These are phyloP conservation scores for Nelumbo lutea DNA, from an alignment of 164 flowering plant species.

Conservation along the genomic window DNA sequence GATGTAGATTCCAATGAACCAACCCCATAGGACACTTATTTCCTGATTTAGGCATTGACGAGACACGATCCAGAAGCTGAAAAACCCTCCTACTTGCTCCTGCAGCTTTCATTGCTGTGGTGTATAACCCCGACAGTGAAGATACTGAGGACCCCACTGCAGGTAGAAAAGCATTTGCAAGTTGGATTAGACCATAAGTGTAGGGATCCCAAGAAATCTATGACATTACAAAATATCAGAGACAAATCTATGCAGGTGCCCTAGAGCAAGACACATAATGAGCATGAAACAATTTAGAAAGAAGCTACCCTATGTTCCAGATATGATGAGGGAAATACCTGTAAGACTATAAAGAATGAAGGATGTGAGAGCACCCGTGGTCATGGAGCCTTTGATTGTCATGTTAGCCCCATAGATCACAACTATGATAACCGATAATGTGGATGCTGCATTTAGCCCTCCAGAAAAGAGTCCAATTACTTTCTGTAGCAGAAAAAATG, in stretches of 20 bases:
- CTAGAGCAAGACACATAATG: not conserved
- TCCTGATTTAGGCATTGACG: constrained; percentile 85
- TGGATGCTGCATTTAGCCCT: constrained; percentile 90
- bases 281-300: not conserved
- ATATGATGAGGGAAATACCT: constrained; percentile 31
- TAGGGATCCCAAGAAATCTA: not conserved
- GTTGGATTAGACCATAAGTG: constrained; percentile 1
- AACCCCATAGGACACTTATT: constrained; percentile 74
- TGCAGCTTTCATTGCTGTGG: constrained; percentile 95
- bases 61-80: constrained; percentile 83
- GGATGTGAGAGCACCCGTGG: constrained; percentile 62
- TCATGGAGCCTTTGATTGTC: constrained; percentile 77
- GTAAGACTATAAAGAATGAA: constrained; percentile 77
- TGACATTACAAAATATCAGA: not conserved
- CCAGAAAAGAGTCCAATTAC: constrained; percentile 83
- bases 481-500: constrained; percentile 45
- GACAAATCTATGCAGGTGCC: constrained; percentile 2
- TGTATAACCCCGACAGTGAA: constrained; percentile 72
- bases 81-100: constrained; percentile 98
- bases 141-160: constrained; percentile 92
- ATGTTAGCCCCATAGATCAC: constrained; percentile 90
- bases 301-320: not conserved
- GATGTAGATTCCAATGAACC: constrained; percentile 17
- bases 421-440: constrained; percentile 73
- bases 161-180: constrained; percentile 4